Evolutionary conservation across 169 alveolate species (phyloP).

Genomic region (Toxoplasma gondii): DNA sequence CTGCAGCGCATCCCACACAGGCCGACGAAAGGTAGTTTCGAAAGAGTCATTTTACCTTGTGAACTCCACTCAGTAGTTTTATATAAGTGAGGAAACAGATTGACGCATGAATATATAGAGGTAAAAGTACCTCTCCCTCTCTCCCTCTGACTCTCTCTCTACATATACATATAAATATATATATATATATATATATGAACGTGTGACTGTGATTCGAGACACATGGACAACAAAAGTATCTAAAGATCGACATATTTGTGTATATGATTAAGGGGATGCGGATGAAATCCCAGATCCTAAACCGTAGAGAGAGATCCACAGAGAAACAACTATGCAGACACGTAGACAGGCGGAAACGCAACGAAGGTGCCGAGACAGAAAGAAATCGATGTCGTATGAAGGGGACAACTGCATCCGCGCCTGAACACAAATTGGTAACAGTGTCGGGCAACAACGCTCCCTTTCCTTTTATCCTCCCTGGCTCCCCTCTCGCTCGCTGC

Average conservation of each 20-base stretch:
- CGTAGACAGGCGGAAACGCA: too few relatives aligned
- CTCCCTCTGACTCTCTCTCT: neutral
- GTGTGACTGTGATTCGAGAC: neutral
- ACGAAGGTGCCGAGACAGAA: too few relatives aligned
- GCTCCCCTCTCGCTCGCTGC: neutral
- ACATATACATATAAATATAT: neutral
- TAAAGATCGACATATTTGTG: neutral
- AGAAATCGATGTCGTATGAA: too few relatives aligned
- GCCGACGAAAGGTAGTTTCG: neutral
- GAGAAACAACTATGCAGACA: too few relatives aligned
- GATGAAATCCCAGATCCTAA: too few relatives aligned
- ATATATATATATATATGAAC: slow-evolving; percentile 5
- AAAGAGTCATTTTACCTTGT: neutral
- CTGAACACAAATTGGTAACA: too few relatives aligned
- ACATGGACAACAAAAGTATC: neutral
- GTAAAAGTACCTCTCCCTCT: too few relatives aligned
- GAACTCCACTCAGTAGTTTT: neutral
- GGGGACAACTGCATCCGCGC: too few relatives aligned
- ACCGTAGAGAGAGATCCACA: too few relatives aligned
- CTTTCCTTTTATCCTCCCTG: too few relatives aligned
- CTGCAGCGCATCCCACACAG: neutral
- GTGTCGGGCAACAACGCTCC: too few relatives aligned
- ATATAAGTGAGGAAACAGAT: neutral
- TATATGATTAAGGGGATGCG: neutral
- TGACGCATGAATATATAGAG: neutral